phyloP scores from a whole-genome alignment of 306 rosid genomes.

The Potentilla sterilis region DNA sequence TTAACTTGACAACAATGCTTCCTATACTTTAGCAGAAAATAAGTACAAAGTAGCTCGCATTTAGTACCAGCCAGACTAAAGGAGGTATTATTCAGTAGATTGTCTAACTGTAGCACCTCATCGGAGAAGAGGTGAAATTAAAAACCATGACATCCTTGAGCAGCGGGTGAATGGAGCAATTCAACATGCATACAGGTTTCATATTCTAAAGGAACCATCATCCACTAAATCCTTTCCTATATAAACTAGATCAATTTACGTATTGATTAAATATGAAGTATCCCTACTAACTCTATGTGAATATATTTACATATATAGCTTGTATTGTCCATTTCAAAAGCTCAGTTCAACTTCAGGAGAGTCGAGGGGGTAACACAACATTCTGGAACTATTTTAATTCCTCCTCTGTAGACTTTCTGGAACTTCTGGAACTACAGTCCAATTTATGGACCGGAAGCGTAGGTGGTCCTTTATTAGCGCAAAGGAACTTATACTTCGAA shows the following conservation, averaged over 20 bases:
- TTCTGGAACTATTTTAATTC: background rate
- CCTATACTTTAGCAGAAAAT: background rate
- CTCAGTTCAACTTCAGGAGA: background rate
- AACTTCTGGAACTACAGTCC: background rate
- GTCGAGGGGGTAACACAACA: background rate
- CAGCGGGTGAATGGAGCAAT: background rate
- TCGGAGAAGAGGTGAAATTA: background rate
- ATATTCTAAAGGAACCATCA: background rate
- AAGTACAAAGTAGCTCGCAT: background rate
- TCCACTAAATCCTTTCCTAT: background rate
- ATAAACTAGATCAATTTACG: background rate
- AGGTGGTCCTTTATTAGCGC: background rate
- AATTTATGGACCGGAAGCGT: background rate
- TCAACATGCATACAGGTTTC: background rate
- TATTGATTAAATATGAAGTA: background rate
- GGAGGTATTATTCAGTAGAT: background rate
- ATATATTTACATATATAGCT: background rate
- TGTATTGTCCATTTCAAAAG: background rate
- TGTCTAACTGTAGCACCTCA: background rate
- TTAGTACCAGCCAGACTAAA: background rate
- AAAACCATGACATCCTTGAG: background rate
- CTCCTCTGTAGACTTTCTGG: background rate
- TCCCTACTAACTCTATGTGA: no score
- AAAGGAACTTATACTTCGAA: background rate
- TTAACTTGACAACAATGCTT: background rate